phyloP scores from a whole-genome alignment of 208 protist species.

The Trypanosoma scelopori region DNA sequence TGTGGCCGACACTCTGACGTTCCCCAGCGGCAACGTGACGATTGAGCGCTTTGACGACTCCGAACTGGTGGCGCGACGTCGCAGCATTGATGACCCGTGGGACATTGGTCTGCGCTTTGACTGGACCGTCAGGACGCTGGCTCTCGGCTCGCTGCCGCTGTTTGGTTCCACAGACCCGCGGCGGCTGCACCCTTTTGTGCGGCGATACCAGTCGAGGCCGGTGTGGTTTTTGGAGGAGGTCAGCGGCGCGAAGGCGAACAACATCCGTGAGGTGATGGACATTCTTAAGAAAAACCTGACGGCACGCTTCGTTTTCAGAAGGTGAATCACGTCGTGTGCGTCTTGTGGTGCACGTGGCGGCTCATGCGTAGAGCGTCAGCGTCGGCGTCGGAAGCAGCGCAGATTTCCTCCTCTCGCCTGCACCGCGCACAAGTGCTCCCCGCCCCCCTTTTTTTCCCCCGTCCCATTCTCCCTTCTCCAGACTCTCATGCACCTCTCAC shows the following conservation, averaged over 20 bases:
- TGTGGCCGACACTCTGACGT: slow-evolving; percentile 30
- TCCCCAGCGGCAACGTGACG: slow-evolving; percentile 50
- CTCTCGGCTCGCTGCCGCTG: slow-evolving; percentile 53
- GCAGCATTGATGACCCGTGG: slow-evolving; percentile 59
- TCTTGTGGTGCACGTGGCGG: background rate
- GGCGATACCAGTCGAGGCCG: slow-evolving; percentile 46
- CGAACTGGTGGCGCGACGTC: slow-evolving; percentile 62
- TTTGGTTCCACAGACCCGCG: slow-evolving; percentile 41
- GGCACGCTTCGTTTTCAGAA: slow-evolving; percentile 59
- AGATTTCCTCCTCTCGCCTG: too few relatives aligned
- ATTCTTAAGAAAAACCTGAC: slow-evolving; percentile 57
- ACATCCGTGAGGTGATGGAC: slow-evolving; percentile 65
- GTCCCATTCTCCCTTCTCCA: too few relatives aligned
- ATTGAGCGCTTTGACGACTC: slow-evolving; percentile 63
- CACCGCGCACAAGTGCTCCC: too few relatives aligned
- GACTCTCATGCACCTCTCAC: too few relatives aligned
- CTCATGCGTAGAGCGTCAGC: slow-evolving; percentile 14
- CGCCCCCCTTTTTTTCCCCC: too few relatives aligned
- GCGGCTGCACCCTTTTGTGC: slow-evolving; percentile 56
- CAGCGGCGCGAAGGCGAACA: slow-evolving; percentile 60
- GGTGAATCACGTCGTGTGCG: slow-evolving; percentile 7
- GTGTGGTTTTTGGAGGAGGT: slow-evolving; percentile 71
- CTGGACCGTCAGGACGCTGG: slow-evolving; percentile 63
- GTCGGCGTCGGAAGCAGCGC: too few relatives aligned
- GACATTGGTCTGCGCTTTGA: slow-evolving; percentile 73